phyloP scores from a whole-genome alignment of 139 green algal species.

The Haematococcus sp. region DNA sequence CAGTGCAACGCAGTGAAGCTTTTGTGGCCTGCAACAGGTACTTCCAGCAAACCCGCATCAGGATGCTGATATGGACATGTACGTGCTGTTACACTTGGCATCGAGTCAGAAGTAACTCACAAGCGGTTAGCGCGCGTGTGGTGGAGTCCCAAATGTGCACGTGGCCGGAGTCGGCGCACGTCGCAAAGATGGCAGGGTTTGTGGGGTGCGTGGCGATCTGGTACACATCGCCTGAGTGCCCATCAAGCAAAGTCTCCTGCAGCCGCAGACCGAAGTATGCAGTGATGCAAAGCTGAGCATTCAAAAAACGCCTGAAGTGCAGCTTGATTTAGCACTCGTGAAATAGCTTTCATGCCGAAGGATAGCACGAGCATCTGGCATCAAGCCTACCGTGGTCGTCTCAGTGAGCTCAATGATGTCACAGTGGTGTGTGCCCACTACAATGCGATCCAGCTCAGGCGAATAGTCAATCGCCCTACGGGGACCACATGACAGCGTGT shows the following conservation, averaged over 20 bases:
- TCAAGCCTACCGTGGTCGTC: not conserved
- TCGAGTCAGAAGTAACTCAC: no score
- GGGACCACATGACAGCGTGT: not conserved
- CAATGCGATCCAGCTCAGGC: slow-evolving; percentile 27
- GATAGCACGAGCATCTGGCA: no score
- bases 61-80: no score
- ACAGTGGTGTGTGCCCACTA: slow-evolving; percentile 57
- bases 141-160: slow-evolving; percentile 55
- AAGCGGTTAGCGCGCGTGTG: not conserved
- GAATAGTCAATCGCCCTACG: slow-evolving; percentile 42
- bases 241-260: slow-evolving; percentile 58
- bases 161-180: slow-evolving; percentile 19
- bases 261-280: no score
- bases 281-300: no score
- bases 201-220: slow-evolving; percentile 53
- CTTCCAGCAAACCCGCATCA: no score
- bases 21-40: no score
- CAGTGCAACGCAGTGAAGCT: no score
- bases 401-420: slow-evolving; percentile 50
- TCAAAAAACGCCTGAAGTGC: no score
- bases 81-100: no score
- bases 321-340: no score
- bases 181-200: slow-evolving; percentile 45
- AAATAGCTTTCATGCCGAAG: no score
- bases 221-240: slow-evolving; percentile 61